phyloP scores from a whole-genome alignment of 2,329 filamentous ascomycete genomes.

The Penicillium polonicum region DNA sequence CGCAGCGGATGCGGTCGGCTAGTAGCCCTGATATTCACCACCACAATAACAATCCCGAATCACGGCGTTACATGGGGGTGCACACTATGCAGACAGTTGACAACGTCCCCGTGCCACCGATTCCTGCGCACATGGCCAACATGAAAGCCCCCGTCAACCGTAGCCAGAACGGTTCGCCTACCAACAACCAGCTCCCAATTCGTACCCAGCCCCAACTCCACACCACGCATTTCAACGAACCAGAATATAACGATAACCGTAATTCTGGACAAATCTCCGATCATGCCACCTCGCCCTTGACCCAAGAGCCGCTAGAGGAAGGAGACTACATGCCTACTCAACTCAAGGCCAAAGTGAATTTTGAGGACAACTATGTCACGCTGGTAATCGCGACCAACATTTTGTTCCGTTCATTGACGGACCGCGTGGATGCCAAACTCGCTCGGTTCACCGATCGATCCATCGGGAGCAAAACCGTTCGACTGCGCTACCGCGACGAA shows the following conservation, averaged over 20 bases:
- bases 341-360: constrained; percentile 93
- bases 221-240: constrained; percentile 41
- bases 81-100: constrained; percentile 55
- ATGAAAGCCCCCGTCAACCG: constrained; percentile 64
- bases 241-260: constrained; percentile 38
- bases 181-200: constrained; percentile 62
- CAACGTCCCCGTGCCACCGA: constrained; percentile 71
- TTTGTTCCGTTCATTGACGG: constrained; percentile 86
- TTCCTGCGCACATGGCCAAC: constrained; percentile 67
- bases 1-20: constrained; percentile 80
- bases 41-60: constrained; percentile 46
- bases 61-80: constrained; percentile 52
- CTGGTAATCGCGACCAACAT: constrained; percentile 97
- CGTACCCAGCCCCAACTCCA: constrained; percentile 52
- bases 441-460: constrained; percentile 80
- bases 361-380: constrained; percentile 86
- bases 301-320: constrained; percentile 32
- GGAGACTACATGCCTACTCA: constrained; percentile 63
- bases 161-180: constrained; percentile 79
- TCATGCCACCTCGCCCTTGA: constrained; percentile 36
- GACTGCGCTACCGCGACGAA: constrained; percentile 85
- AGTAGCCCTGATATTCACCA: constrained; percentile 93
- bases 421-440: constrained; percentile 94
- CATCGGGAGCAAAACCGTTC: constrained; percentile 77
- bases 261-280: constrained; percentile 29